Evolutionary conservation across 2,329 filamentous ascomycete species (phyloP).

Genomic region (Pyricularia grisea): DNA sequence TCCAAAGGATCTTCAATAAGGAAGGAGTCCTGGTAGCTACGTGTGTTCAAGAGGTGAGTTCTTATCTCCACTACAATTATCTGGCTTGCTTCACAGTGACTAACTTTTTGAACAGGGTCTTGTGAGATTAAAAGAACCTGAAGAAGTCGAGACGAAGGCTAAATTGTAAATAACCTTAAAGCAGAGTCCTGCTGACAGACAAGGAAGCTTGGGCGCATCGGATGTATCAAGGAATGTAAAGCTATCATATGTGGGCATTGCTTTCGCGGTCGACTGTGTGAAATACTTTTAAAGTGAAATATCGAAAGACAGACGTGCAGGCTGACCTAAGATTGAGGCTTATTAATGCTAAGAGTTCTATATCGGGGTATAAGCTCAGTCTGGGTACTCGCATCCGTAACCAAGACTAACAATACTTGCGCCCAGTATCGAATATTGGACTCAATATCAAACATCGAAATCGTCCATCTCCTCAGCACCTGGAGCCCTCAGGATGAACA

Average conservation of each 20-base stretch:
- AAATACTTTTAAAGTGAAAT: neutral
- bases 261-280: neutral
- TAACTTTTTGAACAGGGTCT: neutral
- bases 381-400: neutral
- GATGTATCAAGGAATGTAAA: neutral
- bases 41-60: slow-evolving; percentile 59
- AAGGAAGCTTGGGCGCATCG: neutral
- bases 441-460: neutral
- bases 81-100: neutral
- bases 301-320: neutral
- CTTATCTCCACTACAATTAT: neutral
- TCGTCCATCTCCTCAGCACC: slow-evolving; percentile 1
- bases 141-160: neutral
- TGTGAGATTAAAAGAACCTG: slow-evolving; percentile 13
- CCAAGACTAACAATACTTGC: neutral
- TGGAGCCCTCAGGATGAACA: neutral
- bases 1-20: slow-evolving; percentile 61
- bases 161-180: neutral
- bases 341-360: neutral
- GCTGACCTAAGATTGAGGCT: neutral
- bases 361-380: neutral
- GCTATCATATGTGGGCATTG: neutral
- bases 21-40: slow-evolving; percentile 69
- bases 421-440: neutral
- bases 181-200: neutral